Conservation (phyloP, 257 asterid genomes). For the Gentiana straminea region DNA sequence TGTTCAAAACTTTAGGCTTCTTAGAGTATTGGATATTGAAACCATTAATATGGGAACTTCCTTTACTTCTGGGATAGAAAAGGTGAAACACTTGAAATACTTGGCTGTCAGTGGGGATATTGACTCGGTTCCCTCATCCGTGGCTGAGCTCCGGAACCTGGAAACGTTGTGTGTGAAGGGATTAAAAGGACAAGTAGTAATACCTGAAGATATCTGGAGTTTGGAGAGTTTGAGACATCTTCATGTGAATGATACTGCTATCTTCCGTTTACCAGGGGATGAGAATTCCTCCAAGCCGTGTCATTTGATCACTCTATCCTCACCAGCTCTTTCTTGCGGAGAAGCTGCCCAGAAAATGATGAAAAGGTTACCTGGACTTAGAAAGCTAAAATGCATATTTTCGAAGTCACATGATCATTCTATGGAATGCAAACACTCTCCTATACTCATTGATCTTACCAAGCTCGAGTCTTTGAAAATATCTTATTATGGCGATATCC, state of each 20-base stretch:
- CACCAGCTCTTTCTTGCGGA: neutral
- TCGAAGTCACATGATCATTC: neutral
- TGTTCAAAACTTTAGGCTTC: neutral
- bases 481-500: neutral
- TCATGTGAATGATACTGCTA: neutral
- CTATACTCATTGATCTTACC: neutral
- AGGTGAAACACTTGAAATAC: neutral
- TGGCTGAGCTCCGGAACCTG: neutral
- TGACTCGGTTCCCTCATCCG: neutral
- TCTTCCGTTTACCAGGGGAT: neutral
- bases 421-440: neutral
- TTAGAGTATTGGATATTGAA: neutral
- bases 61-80: neutral
- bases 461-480: neutral
- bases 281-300: neutral
- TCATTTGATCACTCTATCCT: neutral
- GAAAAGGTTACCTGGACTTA: neutral
- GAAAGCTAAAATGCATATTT: neutral
- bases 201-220: neutral
- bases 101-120: constrained; percentile 1
- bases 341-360: neutral
- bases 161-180: neutral
- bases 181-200: neutral
- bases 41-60: too few species aligned
- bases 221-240: neutral